These are phyloP conservation scores for Diaporthe capsici DNA, from an alignment of 2,329 filamentous ascomycete genomes.

Conservation along the genomic window DNA sequence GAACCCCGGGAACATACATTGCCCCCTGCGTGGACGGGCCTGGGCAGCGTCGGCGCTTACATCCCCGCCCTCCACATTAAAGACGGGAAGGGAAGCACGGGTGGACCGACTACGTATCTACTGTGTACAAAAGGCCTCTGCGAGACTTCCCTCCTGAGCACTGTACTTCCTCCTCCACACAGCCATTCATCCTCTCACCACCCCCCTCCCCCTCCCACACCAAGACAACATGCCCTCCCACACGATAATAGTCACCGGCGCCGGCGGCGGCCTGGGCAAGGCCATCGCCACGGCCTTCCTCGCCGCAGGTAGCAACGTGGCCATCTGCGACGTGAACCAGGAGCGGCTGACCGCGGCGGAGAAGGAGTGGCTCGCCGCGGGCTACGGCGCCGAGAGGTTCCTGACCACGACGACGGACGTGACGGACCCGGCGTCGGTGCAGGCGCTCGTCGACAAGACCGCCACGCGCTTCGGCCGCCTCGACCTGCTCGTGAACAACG, in stretches of 20 bases:
- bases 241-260: constrained; percentile 51
- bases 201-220: neutral
- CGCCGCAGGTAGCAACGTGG: constrained; percentile 51
- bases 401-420: constrained; percentile 49
- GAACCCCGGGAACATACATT: neutral
- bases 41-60: neutral
- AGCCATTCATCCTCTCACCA: neutral
- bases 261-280: constrained; percentile 53
- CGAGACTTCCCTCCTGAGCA: neutral
- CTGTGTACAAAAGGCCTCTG: neutral
- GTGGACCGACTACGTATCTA: neutral
- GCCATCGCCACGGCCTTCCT: constrained; percentile 51
- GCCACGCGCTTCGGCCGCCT: constrained; percentile 51
- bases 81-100: neutral
- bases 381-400: constrained; percentile 47
- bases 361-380: constrained; percentile 45
- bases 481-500: constrained; percentile 61
- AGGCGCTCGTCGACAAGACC: constrained; percentile 48
- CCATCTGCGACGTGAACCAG: constrained; percentile 52
- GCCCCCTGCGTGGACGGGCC: neutral
- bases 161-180: neutral
- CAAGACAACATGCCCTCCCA: constrained; percentile 2
- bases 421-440: constrained; percentile 50
- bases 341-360: constrained; percentile 47
- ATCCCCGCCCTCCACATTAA: neutral